Evolutionary conservation across 495 filamentous ascomycete genomes (phyloP).

Genomic region (Xylaria flabelliformis): DNA sequence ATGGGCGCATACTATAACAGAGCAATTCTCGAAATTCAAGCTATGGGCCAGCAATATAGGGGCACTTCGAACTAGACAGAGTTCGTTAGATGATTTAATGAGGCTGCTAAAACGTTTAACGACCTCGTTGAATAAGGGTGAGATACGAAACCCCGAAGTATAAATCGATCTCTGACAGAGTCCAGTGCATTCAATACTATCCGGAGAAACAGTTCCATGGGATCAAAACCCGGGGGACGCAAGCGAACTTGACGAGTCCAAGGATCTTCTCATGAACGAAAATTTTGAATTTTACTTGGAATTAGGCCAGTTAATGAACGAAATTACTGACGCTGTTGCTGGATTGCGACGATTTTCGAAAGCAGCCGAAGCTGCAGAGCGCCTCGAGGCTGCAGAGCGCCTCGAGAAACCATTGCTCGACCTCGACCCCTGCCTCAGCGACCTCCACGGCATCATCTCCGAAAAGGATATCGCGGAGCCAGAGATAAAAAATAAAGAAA

Average conservation of each 20-base stretch:
- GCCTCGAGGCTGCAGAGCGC: too few relatives aligned
- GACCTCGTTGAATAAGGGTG: slow-evolving; percentile 25
- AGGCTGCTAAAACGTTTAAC: slow-evolving; percentile 41
- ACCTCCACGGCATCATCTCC: too few relatives aligned
- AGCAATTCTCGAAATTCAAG: slow-evolving; percentile 49
- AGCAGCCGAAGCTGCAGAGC: too few relatives aligned
- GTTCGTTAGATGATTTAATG: slow-evolving; percentile 53
- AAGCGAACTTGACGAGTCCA: slow-evolving; percentile 1
- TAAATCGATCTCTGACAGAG: not conserved
- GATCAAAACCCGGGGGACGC: not conserved
- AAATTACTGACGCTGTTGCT: slow-evolving; percentile 22
- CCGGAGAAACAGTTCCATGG: slow-evolving; percentile 17
- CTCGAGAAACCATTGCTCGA: too few relatives aligned
- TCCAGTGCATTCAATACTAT: slow-evolving; percentile 15
- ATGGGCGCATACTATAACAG: slow-evolving; percentile 23
- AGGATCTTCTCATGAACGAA: slow-evolving; percentile 5
- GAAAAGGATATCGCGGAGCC: too few relatives aligned
- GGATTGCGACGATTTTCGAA: slow-evolving; percentile 32
- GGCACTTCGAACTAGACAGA: slow-evolving; percentile 47
- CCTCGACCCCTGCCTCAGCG: too few relatives aligned
- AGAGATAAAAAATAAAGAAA: too few relatives aligned
- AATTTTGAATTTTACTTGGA: slow-evolving; percentile 12
- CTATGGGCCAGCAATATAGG: slow-evolving; percentile 56
- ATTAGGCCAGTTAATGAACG: slow-evolving; percentile 25
- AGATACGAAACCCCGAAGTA: not conserved